Evolutionary conservation across 2,329 filamentous ascomycete genomes (phyloP), one percentile per base, ranked within the genome.

Genomic region (Aspergillus sp.): DNA sequence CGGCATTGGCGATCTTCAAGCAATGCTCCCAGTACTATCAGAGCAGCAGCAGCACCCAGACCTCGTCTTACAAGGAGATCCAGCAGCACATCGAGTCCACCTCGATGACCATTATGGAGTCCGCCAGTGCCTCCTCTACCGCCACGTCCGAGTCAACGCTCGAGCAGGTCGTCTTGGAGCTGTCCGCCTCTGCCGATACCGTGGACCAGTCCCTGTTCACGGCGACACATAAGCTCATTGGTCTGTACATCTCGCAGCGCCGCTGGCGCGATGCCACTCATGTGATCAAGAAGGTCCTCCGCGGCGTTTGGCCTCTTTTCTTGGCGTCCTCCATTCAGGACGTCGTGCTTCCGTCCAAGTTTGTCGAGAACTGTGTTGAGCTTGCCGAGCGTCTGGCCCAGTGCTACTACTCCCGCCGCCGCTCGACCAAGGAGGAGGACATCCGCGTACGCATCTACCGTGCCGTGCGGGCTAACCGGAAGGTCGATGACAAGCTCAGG

Each of bases 1-100:
- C 60, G 31, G 65, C 68, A n/a, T 45, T 72, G 27, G 59, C 59
- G 1, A 60, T 71, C 33, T 69, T 65, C 57, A 68, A 69, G 49
- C 55, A 58, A 17, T 58, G 54, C 33, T 42, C 51, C 11, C 48
- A 54, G 33, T 53, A 55, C 10, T 22, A 22, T 22, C 5, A 22
- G 19, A 6, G 6, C 38, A 57, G 53, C 44, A 34, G 4, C 42
- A 52, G 41, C 2, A n/a, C n/a, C n/a, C 40, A 58, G 24, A 53
- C 48, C 4, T 51, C 53, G 0, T 34, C 45, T 3, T 65, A 64
- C 32, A 54, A 56, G 15, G 60, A 68, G 41, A 58, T 71, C 29
- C 59, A 64, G 42, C 47, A 66, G 40, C 58, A 58, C 24, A 62
- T 68, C 8, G 45, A 61, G 16, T 57, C 57, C 8, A 67, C 63